Conservation (phyloP, 768 basidiomycete species). For the Tylopilus intermedius region DNA sequence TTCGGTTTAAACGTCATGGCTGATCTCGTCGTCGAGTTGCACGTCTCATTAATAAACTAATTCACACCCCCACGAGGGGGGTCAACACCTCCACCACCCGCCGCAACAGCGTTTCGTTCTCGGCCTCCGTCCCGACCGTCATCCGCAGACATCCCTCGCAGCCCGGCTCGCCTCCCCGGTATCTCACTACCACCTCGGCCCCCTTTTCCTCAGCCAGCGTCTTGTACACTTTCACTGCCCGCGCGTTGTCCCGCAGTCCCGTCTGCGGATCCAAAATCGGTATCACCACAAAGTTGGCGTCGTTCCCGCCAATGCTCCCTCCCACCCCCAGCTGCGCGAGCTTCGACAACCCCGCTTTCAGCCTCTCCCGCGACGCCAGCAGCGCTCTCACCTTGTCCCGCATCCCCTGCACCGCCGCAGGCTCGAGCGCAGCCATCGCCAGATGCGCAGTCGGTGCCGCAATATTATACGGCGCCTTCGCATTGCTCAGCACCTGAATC, state of each 20-base stretch:
- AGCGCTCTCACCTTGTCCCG: conserved; percentile 58
- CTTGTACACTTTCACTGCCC: conserved; percentile 68
- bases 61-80: neutral
- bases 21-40: neutral
- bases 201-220: conserved; percentile 73
- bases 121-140: conserved; percentile 80
- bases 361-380: conserved; percentile 47
- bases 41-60: neutral
- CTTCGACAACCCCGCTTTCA: conserved; percentile 47
- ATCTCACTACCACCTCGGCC: conserved; percentile 87
- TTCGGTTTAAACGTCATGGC: conserved; percentile 47
- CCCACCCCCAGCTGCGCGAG: conserved; percentile 58
- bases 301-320: conserved; percentile 65
- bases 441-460: conserved; percentile 84
- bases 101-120: conserved; percentile 59
- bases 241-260: conserved; percentile 47
- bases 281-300: conserved; percentile 88
- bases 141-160: conserved; percentile 86
- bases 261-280: conserved; percentile 55
- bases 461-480: conserved; percentile 97
- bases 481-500: conserved; percentile 87
- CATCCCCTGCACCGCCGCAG: conserved; percentile 59
- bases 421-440: conserved; percentile 72
- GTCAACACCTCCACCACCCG: conserved; percentile 49
- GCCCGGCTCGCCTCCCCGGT: conserved; percentile 78